Evolutionary conservation across 2,329 filamentous ascomycete genomes (phyloP), one percentile per base, ranked within the genome.

Genomic region (Apiospora marii): DNA sequence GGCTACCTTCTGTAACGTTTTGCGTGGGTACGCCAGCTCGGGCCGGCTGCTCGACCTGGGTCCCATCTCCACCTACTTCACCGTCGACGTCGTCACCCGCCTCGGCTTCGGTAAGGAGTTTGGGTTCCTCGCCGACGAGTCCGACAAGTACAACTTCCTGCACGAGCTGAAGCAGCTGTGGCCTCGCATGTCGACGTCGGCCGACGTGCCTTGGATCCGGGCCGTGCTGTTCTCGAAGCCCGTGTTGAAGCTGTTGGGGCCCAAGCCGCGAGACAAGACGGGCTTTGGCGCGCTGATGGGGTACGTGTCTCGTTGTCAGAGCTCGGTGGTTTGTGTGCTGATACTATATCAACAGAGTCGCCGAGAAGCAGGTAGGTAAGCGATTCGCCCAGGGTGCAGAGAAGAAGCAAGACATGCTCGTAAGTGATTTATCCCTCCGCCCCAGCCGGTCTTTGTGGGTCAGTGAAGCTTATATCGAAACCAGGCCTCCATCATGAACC

Each of bases 61-160:
- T 4, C 76, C 76, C 14, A 83, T 85, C 49, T 81, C 84, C 14
- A 83, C 85, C 44, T 87, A 83, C 77, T 85, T 89, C 72, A 87
- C 87, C 0, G 77, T 89, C 4, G 88, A 90, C 72, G 84, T 87
- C 37, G 86, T 90, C 72, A 85, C 83, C 30, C 82, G 83, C 67
- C 75, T 89, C 14, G 85, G 84, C 0, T 85, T 88, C 48, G 87
- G 87, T n/a, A 74, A 83, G 49, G 79, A 83, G 24, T 87, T 87
- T 74, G 86, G 86, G 5, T 85, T 84, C 73, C 75, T 88, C 3
- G 77, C 80, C 19, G 76, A 78, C 6, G 83, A 88, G 74, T 76
- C 81, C 10, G 86, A 88, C 73, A 79, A 84, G 0, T 83, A 84
- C 71, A 82, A 81, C 30, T 87, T 87, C 75, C 81, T 87, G 41